phyloP scores from a whole-genome alignment of 2,329 filamentous ascomycete genomes.

The Microdochium nivale region DNA sequence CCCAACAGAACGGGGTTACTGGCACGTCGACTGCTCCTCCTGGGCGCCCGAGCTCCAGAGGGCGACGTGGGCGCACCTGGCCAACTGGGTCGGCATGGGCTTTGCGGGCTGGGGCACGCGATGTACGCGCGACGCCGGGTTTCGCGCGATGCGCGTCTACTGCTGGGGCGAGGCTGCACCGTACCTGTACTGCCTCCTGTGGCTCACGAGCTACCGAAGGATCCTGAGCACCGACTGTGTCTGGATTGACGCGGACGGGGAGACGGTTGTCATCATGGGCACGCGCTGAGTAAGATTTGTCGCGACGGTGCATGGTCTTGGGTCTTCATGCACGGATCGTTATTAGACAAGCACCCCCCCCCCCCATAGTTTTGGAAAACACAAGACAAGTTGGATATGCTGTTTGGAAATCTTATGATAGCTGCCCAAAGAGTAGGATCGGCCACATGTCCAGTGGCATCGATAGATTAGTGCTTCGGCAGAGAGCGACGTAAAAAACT shows the following conservation, averaged over 20 bases:
- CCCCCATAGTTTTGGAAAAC: no score
- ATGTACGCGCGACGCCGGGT: conserved; percentile 36
- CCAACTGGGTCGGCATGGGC: conserved; percentile 48
- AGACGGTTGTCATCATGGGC: conserved; percentile 35
- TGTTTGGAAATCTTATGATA: no score
- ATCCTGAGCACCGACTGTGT: conserved; percentile 46
- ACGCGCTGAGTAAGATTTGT: neutral
- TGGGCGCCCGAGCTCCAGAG: conserved; percentile 43
- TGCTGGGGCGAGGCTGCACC: conserved; percentile 69
- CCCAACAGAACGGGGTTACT: conserved; percentile 67
- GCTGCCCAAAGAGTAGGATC: no score
- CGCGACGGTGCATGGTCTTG: no score
- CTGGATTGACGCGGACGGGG: conserved; percentile 60
- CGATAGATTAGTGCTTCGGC: no score
- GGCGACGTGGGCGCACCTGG: conserved; percentile 54
- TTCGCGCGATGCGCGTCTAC: conserved; percentile 53
- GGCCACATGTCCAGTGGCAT: no score
- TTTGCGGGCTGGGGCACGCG: conserved; percentile 60
- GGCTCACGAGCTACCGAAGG: conserved; percentile 58
- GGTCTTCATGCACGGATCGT: no score
- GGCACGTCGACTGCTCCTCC: conserved; percentile 51
- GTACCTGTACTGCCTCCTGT: conserved; percentile 69
- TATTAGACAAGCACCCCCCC: no score
- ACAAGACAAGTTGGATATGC: no score
- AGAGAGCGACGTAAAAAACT: no score